Percentiles rank a stretch among this genome's conserved stretches.
Conservation (phyloP, 2,329 filamentous ascomycete species). For the Cladosporium sphaerospermum region DNA sequence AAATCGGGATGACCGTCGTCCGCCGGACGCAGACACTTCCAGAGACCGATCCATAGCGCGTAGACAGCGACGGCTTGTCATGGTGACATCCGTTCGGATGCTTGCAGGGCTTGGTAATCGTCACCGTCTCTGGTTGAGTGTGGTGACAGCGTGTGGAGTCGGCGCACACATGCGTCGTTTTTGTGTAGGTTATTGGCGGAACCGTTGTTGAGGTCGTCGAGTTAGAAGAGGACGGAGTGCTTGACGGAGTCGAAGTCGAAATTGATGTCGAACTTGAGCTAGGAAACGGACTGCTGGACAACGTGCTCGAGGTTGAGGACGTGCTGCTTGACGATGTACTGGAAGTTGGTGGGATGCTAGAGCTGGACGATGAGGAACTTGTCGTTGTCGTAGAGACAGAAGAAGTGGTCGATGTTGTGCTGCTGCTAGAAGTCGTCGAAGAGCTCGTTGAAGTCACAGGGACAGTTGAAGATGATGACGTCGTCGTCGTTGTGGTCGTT, state of each 20-base stretch:
- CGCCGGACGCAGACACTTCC: background rate
- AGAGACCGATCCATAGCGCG: background rate
- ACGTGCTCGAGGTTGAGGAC: background rate
- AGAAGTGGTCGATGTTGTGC: background rate
- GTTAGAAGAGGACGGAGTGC: background rate
- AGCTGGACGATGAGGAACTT: background rate
- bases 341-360: background rate
- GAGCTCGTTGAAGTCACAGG: background rate
- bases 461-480: background rate
- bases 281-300: background rate
- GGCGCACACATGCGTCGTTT: background rate
- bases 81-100: background rate
- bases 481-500: background rate
- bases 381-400: background rate
- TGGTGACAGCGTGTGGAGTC: background rate
- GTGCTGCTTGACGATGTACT: background rate
- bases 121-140: background rate
- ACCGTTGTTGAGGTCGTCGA: background rate
- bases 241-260: background rate
- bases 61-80: background rate
- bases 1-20: background rate
- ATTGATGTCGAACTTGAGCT: background rate
- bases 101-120: background rate
- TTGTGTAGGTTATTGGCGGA: background rate
- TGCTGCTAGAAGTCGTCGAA: background rate